Evolutionary conservation across 495 filamentous ascomycete genomes (phyloP), one percentile per base, ranked within the genome.

Genomic region (Symbiotaphrina buchneri): DNA sequence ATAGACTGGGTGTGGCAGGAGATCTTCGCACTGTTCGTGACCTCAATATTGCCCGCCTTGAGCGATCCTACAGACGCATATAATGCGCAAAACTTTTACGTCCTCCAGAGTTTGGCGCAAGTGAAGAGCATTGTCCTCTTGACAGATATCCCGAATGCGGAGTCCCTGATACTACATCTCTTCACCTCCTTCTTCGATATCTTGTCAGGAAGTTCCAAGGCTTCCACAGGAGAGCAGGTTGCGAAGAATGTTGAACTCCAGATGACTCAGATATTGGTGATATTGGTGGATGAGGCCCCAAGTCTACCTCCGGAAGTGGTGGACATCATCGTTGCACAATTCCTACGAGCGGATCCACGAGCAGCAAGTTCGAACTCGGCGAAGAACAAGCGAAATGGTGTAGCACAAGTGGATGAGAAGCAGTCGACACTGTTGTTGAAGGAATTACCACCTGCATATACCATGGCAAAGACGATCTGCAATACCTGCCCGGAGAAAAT

Each of bases 251-350:
- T 95, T 28, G 81, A 94, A 43, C 79, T 75, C 39, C 69, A 84
- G 41, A 84, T 95, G 81, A 87, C 74, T 4, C 65, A 71, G 26
- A 62, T 95, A 16, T 60, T 99, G 11, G 68, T 73, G 3, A 76
- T 70, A 3, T 58, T 99, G 25, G 72, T 95, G 15, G 90, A 95
- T 39, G 87, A 99, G 48, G 71, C 73, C 22, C 54, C 63, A 10
- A 69, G 64, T n/a, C 58, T 99, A 2, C 78, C 90, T 0, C 52
- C 68, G 0, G 70, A 80, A 35, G 79, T 87, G 1, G 63, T 94
- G n/a, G 85, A 99, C 44, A 71, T 84, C 8, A 82, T 99, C 36
- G 71, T 95, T 38, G 82, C 82, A 3, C 87, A 99, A 47, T 99
- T 99, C 44, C 57, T 95, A 27, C 69, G 87, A 37, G 80, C 80